Evolutionary conservation across 768 basidiomycete species (phyloP).

Genomic region (Tephrocybe sp.): DNA sequence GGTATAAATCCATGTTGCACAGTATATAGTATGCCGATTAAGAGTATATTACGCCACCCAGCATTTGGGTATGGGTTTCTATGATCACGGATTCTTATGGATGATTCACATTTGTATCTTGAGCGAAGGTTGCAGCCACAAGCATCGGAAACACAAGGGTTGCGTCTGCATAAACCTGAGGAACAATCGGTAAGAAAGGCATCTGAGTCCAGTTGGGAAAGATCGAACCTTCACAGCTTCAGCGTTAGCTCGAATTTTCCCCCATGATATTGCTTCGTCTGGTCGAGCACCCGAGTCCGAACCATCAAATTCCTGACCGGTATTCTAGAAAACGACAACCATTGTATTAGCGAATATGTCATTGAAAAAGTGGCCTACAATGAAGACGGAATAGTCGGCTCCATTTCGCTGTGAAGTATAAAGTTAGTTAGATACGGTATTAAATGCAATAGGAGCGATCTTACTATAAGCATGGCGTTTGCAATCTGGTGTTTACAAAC

Average conservation of each 20-base stretch:
- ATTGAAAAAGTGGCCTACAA: constrained; percentile 46
- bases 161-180: constrained; percentile 88
- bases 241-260: constrained; percentile 87
- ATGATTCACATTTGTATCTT: constrained; percentile 23
- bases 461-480: constrained; percentile 98
- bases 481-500: constrained; percentile 99
- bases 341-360: background rate
- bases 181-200: constrained; percentile 7
- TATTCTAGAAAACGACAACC: constrained; percentile 59
- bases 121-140: constrained; percentile 92
- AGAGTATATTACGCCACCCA: background rate
- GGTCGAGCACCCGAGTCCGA: constrained; percentile 96
- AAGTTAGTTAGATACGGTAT: background rate
- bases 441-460: constrained; percentile 17
- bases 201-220: background rate
- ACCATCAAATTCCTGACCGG: constrained; percentile 98
- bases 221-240: constrained; percentile 73
- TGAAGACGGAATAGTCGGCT: constrained; percentile 95
- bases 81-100: background rate
- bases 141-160: constrained; percentile 94
- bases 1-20: background rate
- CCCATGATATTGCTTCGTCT: constrained; percentile 98
- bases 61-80: background rate
- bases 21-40: background rate
- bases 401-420: constrained; percentile 75